These are phyloP conservation scores for Areca catechu DNA, from an alignment of 176 grass and related monocot species.

Conservation along the genomic window DNA sequence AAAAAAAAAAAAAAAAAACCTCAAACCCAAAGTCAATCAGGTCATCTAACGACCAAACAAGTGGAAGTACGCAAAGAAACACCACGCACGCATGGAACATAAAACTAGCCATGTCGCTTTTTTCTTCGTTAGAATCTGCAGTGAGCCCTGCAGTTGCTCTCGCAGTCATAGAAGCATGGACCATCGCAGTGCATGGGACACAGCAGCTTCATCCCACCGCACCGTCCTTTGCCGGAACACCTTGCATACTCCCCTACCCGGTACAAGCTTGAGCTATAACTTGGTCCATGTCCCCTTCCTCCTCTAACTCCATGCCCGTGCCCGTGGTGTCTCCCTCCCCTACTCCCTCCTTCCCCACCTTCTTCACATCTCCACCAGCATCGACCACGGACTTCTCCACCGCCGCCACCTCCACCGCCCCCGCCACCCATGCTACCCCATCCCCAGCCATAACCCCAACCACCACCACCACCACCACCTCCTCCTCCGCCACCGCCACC, in stretches of 20 bases:
- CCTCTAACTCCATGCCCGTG: background rate
- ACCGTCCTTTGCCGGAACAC: constrained; percentile 45
- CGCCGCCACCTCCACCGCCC: background rate
- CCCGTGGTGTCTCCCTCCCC: background rate
- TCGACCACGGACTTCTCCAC: background rate
- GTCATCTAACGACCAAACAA: too few species aligned
- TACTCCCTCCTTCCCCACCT: background rate
- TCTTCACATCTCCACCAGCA: background rate
- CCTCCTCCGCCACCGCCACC: constrained; percentile 18
- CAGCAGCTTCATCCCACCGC: constrained; percentile 58
- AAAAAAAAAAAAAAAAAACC: too few species aligned
- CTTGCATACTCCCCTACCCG: constrained; percentile 69
- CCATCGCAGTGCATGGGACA: constrained; percentile 86
- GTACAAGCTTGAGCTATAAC: constrained; percentile 74
- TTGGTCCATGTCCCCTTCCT: constrained; percentile 25
- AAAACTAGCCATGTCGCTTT: too few species aligned
- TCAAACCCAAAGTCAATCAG: too few species aligned
- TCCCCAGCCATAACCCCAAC: background rate
- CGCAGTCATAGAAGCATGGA: constrained; percentile 86
- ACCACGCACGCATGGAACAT: too few species aligned
- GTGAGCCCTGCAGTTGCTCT: constrained; percentile 71
- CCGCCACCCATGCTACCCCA: background rate
- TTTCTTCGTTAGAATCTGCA: constrained; percentile 48
- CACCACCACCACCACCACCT: background rate
- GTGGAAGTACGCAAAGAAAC: too few species aligned